Base-by-base conservation (phyloP, 2,329 filamentous ascomycete species). In the Aspergillus aculeatinus region DNA sequence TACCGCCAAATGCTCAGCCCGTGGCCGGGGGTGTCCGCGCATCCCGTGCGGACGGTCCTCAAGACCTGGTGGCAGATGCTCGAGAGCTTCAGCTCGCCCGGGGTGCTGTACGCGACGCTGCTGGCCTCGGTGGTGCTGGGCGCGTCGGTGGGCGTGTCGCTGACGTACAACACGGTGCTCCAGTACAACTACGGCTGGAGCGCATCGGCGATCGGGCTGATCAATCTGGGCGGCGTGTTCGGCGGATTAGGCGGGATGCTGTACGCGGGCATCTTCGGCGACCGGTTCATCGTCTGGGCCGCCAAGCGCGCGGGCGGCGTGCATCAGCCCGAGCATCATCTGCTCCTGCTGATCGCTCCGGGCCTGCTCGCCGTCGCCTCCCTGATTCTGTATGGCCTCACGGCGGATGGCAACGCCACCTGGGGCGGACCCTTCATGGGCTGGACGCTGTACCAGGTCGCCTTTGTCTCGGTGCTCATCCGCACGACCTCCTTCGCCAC, bases 121-220 rank as follows among this genome's bases (percentile, higher is more conserved):
- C 60, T 74, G 0, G 70, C 74, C 4, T 76, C 76, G 3, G 75
- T 77, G 44, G 67, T 70, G 2, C 71, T 79, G 0, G 77, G 74
- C 4, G 69, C 67, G n/a, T 69, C 67, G 19, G 73, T 79, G 25
- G 73, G 72, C 23, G 76, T 79, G 59, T 74, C 73, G 1, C 65
- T 78, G 10, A 75, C 73, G 1, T 79, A 79, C 60, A 70, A 74
- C 55, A 67, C 72, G 1, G 71, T 80, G 3, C 67, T 79, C 6
- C 64, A 70, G 16, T 57, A 63, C 29, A 65, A 62, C 33, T 78
- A 76, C 55, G 63, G 68, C 59, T 78, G 76, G 74, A 47, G 67
- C 16, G 60, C 68, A 3, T 52, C 60, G 52, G 66, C 57, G 21
- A 62, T 70, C 11, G 68, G 68, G n/a, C 51, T 70, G 16, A 70